Evolutionary conservation across 2,329 filamentous ascomycete species (phyloP).

Genomic region (Monosporascus ibericus): DNA sequence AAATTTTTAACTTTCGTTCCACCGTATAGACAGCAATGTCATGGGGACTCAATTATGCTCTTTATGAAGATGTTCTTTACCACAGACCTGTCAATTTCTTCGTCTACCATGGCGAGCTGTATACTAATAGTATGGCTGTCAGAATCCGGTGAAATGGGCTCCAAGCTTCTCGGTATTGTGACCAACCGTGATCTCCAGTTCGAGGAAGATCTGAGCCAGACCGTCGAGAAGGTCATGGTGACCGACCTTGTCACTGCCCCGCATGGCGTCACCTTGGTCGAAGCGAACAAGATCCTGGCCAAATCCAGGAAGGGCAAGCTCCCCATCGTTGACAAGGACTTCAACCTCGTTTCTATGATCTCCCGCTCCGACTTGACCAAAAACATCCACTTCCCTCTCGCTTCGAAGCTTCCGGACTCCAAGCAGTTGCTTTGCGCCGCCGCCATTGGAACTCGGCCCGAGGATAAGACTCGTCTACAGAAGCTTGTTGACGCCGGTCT

Average conservation of each 20-base stretch:
- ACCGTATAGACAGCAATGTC: conserved; percentile 87
- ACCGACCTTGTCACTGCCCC: conserved; percentile 87
- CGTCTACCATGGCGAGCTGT: conserved; percentile 5
- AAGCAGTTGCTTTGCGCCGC: conserved; percentile 97
- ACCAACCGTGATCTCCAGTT: conserved; percentile 98
- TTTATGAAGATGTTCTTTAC: conserved; percentile 34
- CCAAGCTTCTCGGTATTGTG: conserved; percentile 94
- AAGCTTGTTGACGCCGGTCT: conserved; percentile 91
- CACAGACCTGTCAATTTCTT: conserved; percentile 3
- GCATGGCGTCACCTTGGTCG: conserved; percentile 72
- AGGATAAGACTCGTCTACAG: conserved; percentile 81
- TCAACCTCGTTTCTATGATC: conserved; percentile 87
- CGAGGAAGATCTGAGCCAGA: conserved; percentile 65
- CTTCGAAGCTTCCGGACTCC: conserved; percentile 91
- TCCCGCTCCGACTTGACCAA: conserved; percentile 96
- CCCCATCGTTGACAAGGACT: conserved; percentile 77
- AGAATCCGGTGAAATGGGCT: conserved; percentile 91
- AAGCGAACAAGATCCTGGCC: conserved; percentile 89
- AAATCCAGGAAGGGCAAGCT: conserved; percentile 98
- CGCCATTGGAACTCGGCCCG: conserved; percentile 88
- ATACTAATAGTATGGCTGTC: conserved; percentile 31
- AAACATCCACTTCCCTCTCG: conserved; percentile 94
- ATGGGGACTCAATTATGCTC: conserved; percentile 66
- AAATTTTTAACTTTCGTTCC: conserved; percentile 99
- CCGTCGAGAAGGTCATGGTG: conserved; percentile 89